Evolutionary conservation across 2,329 filamentous ascomycete genomes (phyloP).

Genomic region (Aspergillus puulaauensis): DNA sequence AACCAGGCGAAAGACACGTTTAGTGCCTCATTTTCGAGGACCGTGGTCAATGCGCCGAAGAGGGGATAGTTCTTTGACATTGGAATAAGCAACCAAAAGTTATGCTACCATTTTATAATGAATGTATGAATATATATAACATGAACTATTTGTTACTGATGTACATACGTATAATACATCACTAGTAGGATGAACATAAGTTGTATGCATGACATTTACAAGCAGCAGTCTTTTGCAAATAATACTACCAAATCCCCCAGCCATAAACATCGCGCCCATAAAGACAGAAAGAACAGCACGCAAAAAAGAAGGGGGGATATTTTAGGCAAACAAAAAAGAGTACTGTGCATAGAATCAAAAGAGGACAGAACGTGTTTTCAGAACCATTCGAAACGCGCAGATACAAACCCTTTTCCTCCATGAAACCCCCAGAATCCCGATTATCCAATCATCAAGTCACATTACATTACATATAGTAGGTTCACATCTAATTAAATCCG

Average conservation of each 20-base stretch:
- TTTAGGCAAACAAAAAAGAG: background rate
- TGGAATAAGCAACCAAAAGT: background rate
- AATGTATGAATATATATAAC: constrained; percentile 1
- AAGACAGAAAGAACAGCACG: background rate
- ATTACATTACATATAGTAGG: constrained; percentile 66
- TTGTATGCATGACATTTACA: background rate
- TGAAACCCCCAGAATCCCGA: background rate
- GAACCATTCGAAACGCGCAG: background rate
- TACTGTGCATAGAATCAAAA: background rate
- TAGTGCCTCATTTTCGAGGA: constrained; percentile 51
- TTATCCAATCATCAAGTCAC: constrained; percentile 7
- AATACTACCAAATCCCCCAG: background rate
- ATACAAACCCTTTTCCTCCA: background rate
- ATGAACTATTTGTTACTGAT: background rate
- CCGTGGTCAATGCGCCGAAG: constrained; percentile 49
- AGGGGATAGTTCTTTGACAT: constrained; percentile 36
- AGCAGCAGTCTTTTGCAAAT: background rate
- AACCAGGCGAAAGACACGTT: constrained; percentile 51
- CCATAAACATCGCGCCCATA: background rate
- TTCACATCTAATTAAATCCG: constrained; percentile 55
- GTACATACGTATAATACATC: background rate
- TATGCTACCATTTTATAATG: background rate
- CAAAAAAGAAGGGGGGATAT: background rate
- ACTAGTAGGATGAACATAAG: background rate
- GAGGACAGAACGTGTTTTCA: background rate